These are phyloP conservation scores for Rhodamnia rubescens DNA, from an alignment of 345 rosid genomes.

Conservation along the genomic window DNA sequence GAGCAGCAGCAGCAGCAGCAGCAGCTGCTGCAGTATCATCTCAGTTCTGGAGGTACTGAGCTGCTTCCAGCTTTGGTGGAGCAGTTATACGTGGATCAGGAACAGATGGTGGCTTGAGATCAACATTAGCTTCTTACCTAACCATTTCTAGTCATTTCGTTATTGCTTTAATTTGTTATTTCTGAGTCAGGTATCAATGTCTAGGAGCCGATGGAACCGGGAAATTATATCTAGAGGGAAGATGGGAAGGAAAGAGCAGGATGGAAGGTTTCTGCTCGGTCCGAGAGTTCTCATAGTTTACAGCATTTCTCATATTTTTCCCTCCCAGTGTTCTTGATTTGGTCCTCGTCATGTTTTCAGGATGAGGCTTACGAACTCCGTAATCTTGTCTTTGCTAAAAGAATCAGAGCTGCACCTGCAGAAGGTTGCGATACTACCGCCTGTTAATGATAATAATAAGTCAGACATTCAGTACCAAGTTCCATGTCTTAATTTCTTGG, in stretches of 20 bases:
- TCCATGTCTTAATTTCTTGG: neutral
- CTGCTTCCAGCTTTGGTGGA: slow-evolving; percentile 59
- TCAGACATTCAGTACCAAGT: neutral
- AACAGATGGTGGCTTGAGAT: slow-evolving; percentile 63
- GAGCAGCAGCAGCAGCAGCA: slow-evolving; percentile 11
- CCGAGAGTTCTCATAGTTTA: neutral
- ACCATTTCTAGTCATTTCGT: neutral
- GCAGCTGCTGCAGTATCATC: slow-evolving; percentile 30
- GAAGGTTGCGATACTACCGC: neutral
- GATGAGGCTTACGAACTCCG: neutral
- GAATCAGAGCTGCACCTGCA: neutral
- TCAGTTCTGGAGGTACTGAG: slow-evolving; percentile 19
- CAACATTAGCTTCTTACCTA: slow-evolving; percentile 6
- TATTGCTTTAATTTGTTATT: slow-evolving; percentile 13
- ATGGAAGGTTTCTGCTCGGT: slow-evolving; percentile 11
- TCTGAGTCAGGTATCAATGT: slow-evolving; percentile 8
- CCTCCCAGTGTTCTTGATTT: neutral
- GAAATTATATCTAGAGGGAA: neutral
- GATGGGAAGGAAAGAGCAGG: slow-evolving; percentile 9
- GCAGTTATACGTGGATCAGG: slow-evolving; percentile 67
- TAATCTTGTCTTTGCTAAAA: neutral
- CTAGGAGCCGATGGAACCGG: neutral
- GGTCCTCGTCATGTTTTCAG: neutral
- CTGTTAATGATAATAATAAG: neutral
- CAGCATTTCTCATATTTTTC: neutral